A percentile compares a stretch with the other conserved stretches of the same genome.
phyloP scores from a whole-genome alignment of 805 yeast species.

The Hanseniaspora lachancei region DNA sequence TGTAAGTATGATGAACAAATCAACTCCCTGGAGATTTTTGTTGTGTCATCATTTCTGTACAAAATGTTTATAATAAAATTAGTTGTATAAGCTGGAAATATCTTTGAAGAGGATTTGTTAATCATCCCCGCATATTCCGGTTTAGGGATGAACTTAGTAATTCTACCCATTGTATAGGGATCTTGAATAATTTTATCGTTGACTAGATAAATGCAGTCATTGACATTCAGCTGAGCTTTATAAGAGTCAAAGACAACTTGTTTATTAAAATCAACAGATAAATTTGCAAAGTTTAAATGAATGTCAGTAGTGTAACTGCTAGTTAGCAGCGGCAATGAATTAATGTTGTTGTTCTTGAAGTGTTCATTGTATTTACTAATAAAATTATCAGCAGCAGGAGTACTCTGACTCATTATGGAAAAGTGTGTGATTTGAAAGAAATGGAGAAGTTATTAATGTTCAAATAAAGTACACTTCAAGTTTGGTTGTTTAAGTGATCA shows the following conservation, averaged over 20 bases:
- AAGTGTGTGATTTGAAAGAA: background rate
- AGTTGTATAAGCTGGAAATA: conserved; percentile 40
- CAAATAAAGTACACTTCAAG: too few species aligned
- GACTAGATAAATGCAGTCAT: conserved; percentile 65
- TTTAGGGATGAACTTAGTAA: conserved; percentile 52
- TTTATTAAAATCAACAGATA: background rate
- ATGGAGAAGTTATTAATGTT: too few species aligned
- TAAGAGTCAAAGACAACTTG: background rate
- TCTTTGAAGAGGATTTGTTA: conserved; percentile 15
- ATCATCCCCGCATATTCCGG: conserved; percentile 18
- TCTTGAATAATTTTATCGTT: conserved; percentile 82
- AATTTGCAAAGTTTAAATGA: background rate
- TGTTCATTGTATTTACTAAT: background rate
- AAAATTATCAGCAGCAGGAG: conserved; percentile 2
- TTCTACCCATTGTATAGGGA: conserved; percentile 78
- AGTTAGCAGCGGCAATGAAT: background rate
- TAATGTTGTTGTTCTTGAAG: background rate
- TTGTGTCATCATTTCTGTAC: conserved; percentile 75
- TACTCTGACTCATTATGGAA: background rate
- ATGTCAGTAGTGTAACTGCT: background rate
- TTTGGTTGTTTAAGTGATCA: too few species aligned
- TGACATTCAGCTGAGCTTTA: conserved; percentile 18
- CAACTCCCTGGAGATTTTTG: conserved; percentile 19
- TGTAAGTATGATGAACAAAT: background rate
- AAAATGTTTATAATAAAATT: conserved; percentile 75